Percentiles rank a stretch among this genome's conserved stretches.
phyloP scores from a whole-genome alignment of 148 eudicot genomes.

The Diospyros kaki region DNA sequence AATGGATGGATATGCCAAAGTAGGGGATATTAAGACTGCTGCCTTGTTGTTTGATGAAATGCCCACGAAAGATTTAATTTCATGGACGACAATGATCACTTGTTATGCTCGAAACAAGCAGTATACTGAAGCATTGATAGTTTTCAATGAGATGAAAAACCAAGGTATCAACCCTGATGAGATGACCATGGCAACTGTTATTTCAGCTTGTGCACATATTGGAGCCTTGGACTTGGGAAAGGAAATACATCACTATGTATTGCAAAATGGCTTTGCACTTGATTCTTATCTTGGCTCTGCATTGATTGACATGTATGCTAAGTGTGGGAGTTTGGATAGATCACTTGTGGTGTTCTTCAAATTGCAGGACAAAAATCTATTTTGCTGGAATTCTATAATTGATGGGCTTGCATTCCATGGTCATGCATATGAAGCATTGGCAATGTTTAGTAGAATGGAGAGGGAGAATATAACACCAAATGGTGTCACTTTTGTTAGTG shows the following conservation, averaged over 20 bases:
- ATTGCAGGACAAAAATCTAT: conserved; percentile 20
- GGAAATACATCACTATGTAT: conserved; percentile 21
- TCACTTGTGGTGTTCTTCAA: conserved; percentile 19
- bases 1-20: conserved; percentile 63
- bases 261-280: conserved; percentile 17
- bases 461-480: conserved; percentile 21
- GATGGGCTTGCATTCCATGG: conserved; percentile 25
- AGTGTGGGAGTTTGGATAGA: conserved; percentile 29
- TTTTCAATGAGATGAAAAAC: conserved; percentile 59
- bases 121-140: conserved; percentile 46
- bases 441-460: conserved; percentile 23
- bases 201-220: conserved; percentile 30
- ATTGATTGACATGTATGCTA: conserved; percentile 28
- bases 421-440: conserved; percentile 16
- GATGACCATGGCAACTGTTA: conserved; percentile 49
- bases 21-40: conserved; percentile 54
- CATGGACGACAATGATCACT: conserved; percentile 82
- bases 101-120: conserved; percentile 54
- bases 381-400: conserved; percentile 21
- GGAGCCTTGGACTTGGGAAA: conserved; percentile 26
- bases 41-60: conserved; percentile 42
- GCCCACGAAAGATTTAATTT: conserved; percentile 51
- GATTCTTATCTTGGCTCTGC: conserved; percentile 27
- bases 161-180: conserved; percentile 52
- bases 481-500: conserved; percentile 21